Evolutionary conservation across 2,329 filamentous ascomycete species (phyloP).

Genomic region (Penicillium sumatraense): DNA sequence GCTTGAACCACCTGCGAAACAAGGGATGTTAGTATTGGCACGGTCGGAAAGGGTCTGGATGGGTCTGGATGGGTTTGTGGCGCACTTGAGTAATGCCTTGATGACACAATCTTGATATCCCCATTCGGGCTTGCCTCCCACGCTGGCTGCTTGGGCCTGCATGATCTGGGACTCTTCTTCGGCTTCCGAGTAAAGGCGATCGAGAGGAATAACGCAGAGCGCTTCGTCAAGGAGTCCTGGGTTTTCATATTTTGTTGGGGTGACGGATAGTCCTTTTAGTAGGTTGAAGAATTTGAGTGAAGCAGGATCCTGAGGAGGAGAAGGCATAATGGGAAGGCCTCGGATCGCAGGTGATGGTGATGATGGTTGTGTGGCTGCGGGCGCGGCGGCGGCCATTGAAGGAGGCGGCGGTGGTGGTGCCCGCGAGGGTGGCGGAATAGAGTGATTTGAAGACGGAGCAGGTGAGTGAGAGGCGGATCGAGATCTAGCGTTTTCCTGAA

Average conservation of each 20-base stretch:
- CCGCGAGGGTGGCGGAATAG: slow-evolving; percentile 39
- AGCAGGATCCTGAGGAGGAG: slow-evolving; percentile 72
- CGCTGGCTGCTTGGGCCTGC: slow-evolving; percentile 83
- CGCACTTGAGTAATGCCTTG: slow-evolving; percentile 79
- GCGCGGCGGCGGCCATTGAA: slow-evolving; percentile 44
- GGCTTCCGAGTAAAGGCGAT: slow-evolving; percentile 89
- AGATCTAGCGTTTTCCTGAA: slow-evolving; percentile 67
- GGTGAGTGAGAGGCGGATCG: slow-evolving; percentile 64
- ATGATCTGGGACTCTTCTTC: slow-evolving; percentile 91
- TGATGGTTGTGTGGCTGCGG: slow-evolving; percentile 24
- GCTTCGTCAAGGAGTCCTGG: slow-evolving; percentile 93
- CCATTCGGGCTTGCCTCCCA: slow-evolving; percentile 87
- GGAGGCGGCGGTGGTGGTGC: slow-evolving; percentile 43
- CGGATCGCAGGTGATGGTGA: slow-evolving; percentile 43
- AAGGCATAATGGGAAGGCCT: slow-evolving; percentile 72
- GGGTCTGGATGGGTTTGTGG: slow-evolving; percentile 22
- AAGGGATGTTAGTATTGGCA: slow-evolving; percentile 17
- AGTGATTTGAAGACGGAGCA: slow-evolving; percentile 40
- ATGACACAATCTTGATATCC: slow-evolving; percentile 98
- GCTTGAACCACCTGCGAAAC: slow-evolving; percentile 81
- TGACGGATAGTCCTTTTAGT: slow-evolving; percentile 81
- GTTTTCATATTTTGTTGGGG: slow-evolving; percentile 94
- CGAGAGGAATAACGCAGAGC: slow-evolving; percentile 80
- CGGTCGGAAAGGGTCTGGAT: slow-evolving; percentile 17
- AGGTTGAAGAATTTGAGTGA: slow-evolving; percentile 80